Evolutionary conservation across 371 early-diverging fungal species (phyloP).

Genomic region (Smittium culicis): DNA sequence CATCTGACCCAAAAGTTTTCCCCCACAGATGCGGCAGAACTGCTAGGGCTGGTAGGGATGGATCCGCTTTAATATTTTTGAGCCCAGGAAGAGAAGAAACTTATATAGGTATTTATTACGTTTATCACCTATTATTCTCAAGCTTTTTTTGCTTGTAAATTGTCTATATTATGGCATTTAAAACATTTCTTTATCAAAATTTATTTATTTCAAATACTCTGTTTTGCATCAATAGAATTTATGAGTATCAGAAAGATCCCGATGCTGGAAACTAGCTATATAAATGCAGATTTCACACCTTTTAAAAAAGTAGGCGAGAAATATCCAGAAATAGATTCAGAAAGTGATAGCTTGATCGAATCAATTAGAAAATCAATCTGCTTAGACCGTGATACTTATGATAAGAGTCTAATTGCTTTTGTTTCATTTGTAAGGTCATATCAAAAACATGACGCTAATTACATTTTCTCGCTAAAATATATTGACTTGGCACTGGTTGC

Average conservation of each 20-base stretch:
- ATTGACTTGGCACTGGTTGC: constrained; percentile 60
- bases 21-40: constrained; percentile 98
- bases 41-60: constrained; percentile 79
- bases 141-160: too few relatives aligned
- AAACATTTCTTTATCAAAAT: background rate
- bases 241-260: constrained; percentile 78
- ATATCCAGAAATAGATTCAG: constrained; percentile 10
- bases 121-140: background rate
- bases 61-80: constrained; percentile 74
- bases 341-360: constrained; percentile 35
- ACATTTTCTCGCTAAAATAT: constrained; percentile 78
- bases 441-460: constrained; percentile 80
- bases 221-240: constrained; percentile 56
- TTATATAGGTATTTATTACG: constrained; percentile 45
- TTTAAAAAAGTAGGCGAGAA: constrained; percentile 2
- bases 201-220: too few relatives aligned
- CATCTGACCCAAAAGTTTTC: constrained; percentile 91
- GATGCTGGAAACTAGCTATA: constrained; percentile 36
- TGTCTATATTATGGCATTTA: too few relatives aligned
- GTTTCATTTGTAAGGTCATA: constrained; percentile 80
- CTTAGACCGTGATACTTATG: constrained; percentile 58
- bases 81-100: constrained; percentile 68
- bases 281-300: constrained; percentile 17
- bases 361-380: constrained; percentile 38
- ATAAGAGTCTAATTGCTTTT: constrained; percentile 69